Evolutionary conservation across 2,329 filamentous ascomycete genomes (phyloP), one percentile per base, ranked within the genome.

Genomic region (Colletotrichum sp.): DNA sequence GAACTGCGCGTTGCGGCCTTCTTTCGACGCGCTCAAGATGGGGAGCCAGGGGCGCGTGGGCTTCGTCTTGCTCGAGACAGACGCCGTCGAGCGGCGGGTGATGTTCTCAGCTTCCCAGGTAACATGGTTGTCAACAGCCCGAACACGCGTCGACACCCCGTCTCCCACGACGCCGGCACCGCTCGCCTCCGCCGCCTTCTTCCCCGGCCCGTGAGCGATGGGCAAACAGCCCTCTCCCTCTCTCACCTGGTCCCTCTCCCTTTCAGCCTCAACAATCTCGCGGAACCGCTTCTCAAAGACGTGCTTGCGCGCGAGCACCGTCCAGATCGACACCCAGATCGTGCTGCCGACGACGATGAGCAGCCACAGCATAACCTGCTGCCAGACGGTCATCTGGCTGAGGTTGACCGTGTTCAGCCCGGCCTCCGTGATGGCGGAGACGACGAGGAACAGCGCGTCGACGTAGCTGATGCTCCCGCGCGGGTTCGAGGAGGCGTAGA

Each of bases 381-480:
- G 93, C 80, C 92, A 93, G 0, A 90, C 92, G 52, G 91, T 94
- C 79, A 95, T 80, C 32, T 87, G 85, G 71, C 90, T 92, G 28
- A 94, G 84, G 80, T 93, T 91, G 78, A 92, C 89, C 2, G 93
- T 93, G 79, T 94, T 94, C 72, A 95, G 85, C 0, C 93, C 93
- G 8, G 93, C 90, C 69, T 91, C 87, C 8, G 92, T 94, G 85
- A 94, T 92, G 58, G 93, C 92, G 71, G 91, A 93, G 55, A 92
- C 87, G 66, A 90, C 89, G 67, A 94, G 83, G 81, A 94, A 95
- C 18, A 95, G 82, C n/a, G 90, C 88, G 80, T 95, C 93, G 48
- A 88, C 88, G 82, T 92, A 95, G 61, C 84, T 83, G 66, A 94
- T 86, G 77, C 86, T 89, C 68, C 84, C 82, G 22, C 83, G 80